Conservation (phyloP, 441 rosid genomes). For the Flueggea neowawraea region DNA sequence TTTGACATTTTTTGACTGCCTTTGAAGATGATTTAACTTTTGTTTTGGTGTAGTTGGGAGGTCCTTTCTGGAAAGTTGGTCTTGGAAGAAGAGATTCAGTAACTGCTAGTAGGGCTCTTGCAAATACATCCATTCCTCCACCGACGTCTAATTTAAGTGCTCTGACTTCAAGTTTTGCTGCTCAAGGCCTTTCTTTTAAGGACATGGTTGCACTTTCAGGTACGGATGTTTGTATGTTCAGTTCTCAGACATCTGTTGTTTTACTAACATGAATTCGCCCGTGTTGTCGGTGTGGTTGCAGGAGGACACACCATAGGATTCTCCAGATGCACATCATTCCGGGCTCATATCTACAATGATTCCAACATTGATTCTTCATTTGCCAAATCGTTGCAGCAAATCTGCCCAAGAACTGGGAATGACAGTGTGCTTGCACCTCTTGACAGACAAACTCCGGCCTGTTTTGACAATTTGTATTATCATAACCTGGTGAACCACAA, state of each 20-base stretch:
- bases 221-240: slow-evolving; percentile 7
- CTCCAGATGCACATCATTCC: slow-evolving; percentile 37
- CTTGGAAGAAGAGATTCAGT: slow-evolving; percentile 58
- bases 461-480: slow-evolving; percentile 51
- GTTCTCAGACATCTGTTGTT: background rate
- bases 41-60: slow-evolving; percentile 40
- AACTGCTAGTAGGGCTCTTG: slow-evolving; percentile 30
- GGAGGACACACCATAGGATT: slow-evolving; percentile 68
- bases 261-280: background rate
- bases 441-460: slow-evolving; percentile 41
- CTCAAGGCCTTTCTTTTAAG: slow-evolving; percentile 38
- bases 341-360: slow-evolving; percentile 39
- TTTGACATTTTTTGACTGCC: no score
- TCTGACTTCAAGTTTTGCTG: slow-evolving; percentile 32
- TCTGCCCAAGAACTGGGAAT: slow-evolving; percentile 43
- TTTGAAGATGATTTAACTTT: background rate
- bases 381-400: slow-evolving; percentile 28
- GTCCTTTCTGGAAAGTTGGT: slow-evolving; percentile 45
- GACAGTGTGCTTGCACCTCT: no score
- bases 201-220: slow-evolving; percentile 62
- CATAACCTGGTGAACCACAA: slow-evolving; percentile 39
- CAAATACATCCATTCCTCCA: slow-evolving; percentile 31
- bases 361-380: slow-evolving; percentile 34
- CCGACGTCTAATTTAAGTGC: slow-evolving; percentile 26
- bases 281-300: slow-evolving; percentile 7